These are phyloP conservation scores for Boletus rubroflammeus DNA, from an alignment of 768 basidiomycete genomes.

Conservation along the genomic window DNA sequence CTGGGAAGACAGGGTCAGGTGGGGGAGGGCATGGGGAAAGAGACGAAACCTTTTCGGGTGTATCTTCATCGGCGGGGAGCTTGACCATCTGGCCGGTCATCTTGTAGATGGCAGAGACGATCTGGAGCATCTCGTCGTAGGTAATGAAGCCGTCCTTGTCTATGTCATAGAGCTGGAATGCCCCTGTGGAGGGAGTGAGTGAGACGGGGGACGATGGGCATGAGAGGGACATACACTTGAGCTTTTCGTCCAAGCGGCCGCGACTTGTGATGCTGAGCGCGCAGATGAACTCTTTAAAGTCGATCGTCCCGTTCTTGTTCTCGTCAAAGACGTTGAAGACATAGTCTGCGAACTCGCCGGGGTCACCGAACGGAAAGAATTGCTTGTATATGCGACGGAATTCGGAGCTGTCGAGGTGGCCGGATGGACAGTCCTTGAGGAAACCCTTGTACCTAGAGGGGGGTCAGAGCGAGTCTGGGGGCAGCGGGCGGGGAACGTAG, in stretches of 20 bases:
- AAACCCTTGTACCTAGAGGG: slow-evolving; percentile 93
- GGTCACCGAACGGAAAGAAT: slow-evolving; percentile 99
- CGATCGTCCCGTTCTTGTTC: slow-evolving; percentile 94
- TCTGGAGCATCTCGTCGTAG: slow-evolving; percentile 98
- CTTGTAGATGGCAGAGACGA: slow-evolving; percentile 98
- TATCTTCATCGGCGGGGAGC: slow-evolving; percentile 96
- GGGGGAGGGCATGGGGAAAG: background rate
- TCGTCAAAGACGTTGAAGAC: slow-evolving; percentile 98
- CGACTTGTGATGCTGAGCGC: slow-evolving; percentile 94
- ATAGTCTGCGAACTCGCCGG: slow-evolving; percentile 93
- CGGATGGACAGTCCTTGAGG: slow-evolving; percentile 96
- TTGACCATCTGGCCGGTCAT: slow-evolving; percentile 99
- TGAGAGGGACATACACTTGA: slow-evolving; percentile 72
- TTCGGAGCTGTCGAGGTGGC: slow-evolving; percentile 92
- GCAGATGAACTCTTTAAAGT: slow-evolving; percentile 99
- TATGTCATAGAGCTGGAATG: slow-evolving; percentile 98
- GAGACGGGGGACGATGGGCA: slow-evolving; percentile 13
- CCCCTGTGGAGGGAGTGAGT: slow-evolving; percentile 60
- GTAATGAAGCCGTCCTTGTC: slow-evolving; percentile 98
- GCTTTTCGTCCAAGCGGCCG: slow-evolving; percentile 93
- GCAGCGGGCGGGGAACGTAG: slow-evolving; percentile 6
- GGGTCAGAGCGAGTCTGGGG: slow-evolving; percentile 8
- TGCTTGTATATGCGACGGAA: slow-evolving; percentile 99
- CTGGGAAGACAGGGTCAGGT: slow-evolving; percentile 40
- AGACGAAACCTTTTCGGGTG: slow-evolving; percentile 87